A percentile compares a stretch with the other conserved stretches of the same genome.
phyloP scores from a whole-genome alignment of 2,329 filamentous ascomycete genomes.

The Verticillium dahliae region DNA sequence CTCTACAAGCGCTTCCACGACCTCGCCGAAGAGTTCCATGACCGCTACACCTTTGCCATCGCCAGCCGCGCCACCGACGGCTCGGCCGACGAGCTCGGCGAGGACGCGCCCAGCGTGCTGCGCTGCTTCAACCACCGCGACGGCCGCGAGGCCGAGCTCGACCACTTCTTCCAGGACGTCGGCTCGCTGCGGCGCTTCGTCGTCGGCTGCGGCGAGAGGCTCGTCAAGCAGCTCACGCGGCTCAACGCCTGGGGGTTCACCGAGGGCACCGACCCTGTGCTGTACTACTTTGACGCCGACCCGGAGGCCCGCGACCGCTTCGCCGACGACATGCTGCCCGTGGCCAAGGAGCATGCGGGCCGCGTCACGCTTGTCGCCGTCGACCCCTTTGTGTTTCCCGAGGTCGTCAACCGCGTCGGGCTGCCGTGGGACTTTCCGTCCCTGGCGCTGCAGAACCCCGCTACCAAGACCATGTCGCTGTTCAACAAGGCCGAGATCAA shows the following conservation, averaged over 20 bases:
- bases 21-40: slow-evolving; percentile 27
- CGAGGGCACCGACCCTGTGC: not conserved
- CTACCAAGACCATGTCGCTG: slow-evolving; percentile 1
- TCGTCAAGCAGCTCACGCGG: slow-evolving; percentile 36
- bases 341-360: slow-evolving; percentile 36
- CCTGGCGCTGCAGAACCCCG: slow-evolving; percentile 5
- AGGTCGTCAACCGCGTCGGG: slow-evolving; percentile 32
- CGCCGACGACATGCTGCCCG: slow-evolving; percentile 24
- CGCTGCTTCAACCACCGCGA: slow-evolving; percentile 35
- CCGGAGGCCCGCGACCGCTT: slow-evolving; percentile 26
- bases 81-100: not conserved
- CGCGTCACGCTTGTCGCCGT: slow-evolving; percentile 41
- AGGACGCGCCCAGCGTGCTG: slow-evolving; percentile 14
- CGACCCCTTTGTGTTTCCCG: slow-evolving; percentile 35
- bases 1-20: slow-evolving; percentile 22
- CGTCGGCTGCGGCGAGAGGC: slow-evolving; percentile 24
- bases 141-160: slow-evolving; percentile 21
- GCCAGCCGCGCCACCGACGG: not conserved
- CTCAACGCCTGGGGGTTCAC: slow-evolving; percentile 31
- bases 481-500: slow-evolving; percentile 1
- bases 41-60: slow-evolving; percentile 35
- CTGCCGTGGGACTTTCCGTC: slow-evolving; percentile 8
- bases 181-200: slow-evolving; percentile 29
- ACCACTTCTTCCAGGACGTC: slow-evolving; percentile 23
- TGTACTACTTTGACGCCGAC: slow-evolving; percentile 22